Conservation (phyloP, 371 early-diverging fungal species). For the Enterocytospora artemiae region DNA sequence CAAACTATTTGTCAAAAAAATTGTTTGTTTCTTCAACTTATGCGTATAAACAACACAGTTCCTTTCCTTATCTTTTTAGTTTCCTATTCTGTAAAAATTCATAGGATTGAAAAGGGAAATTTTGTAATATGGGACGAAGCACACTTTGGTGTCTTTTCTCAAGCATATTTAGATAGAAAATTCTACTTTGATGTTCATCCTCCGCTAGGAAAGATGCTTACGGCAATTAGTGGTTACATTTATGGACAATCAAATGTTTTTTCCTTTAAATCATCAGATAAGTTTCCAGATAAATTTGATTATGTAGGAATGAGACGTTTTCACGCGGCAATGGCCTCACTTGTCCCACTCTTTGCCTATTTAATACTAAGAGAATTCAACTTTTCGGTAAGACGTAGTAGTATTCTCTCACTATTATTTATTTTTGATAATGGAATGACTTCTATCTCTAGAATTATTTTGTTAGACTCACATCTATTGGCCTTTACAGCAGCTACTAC, state of each 20-base stretch:
- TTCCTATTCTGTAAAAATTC: conserved; percentile 49
- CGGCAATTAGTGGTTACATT: conserved; percentile 75
- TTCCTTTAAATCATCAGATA: conserved; percentile 71
- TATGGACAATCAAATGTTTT: conserved; percentile 78
- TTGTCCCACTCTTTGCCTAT: conserved; percentile 82
- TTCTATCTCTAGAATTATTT: conserved; percentile 80
- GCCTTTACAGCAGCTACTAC: conserved; percentile 74
- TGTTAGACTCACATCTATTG: conserved; percentile 88
- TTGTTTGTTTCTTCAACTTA: neutral
- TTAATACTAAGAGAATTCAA: conserved; percentile 69
- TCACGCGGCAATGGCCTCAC: conserved; percentile 65
- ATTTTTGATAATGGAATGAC: conserved; percentile 62
- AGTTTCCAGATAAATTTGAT: conserved; percentile 71
- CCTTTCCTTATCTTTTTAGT: conserved; percentile 39
- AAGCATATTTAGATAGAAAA: conserved; percentile 67
- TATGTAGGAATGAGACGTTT: conserved; percentile 74
- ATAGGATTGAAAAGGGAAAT: conserved; percentile 53
- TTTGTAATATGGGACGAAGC: conserved; percentile 73
- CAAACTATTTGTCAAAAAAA: too few species aligned
- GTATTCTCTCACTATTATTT: conserved; percentile 68
- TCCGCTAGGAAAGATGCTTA: conserved; percentile 91
- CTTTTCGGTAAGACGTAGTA: conserved; percentile 62
- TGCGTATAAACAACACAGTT: neutral
- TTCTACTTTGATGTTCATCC: conserved; percentile 99
- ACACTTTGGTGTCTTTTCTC: conserved; percentile 95